These are phyloP conservation scores for Beauveria caledonica DNA, from an alignment of 2,329 filamentous ascomycete species.

Conservation along the genomic window DNA sequence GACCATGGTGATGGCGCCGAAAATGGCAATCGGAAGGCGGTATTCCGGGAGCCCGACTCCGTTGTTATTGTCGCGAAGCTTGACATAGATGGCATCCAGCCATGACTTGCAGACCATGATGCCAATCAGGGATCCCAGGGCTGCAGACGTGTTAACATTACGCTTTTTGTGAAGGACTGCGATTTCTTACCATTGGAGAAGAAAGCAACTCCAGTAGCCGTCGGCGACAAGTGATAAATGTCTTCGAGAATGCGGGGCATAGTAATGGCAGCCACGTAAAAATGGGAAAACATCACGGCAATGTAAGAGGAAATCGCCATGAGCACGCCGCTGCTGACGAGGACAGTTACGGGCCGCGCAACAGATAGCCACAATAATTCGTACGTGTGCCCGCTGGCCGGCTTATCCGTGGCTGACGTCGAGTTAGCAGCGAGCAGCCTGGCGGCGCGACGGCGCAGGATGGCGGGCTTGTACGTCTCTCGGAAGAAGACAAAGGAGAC, in stretches of 20 bases:
- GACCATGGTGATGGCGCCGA: conserved; percentile 23
- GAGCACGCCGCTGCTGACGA: conserved; percentile 42
- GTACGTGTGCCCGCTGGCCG: background rate
- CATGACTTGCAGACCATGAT: conserved; percentile 40
- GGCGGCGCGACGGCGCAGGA: conserved; percentile 34
- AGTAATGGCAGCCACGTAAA: conserved; percentile 45
- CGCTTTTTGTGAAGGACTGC: background rate
- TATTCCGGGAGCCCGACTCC: conserved; percentile 42
- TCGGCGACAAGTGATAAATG: conserved; percentile 40
- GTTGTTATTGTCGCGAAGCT: conserved; percentile 31
- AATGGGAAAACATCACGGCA: conserved; percentile 39
- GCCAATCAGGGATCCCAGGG: conserved; percentile 38
- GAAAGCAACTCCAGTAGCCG: conserved; percentile 43
- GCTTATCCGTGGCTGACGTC: background rate
- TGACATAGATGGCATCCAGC: conserved; percentile 46
- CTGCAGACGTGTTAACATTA: conserved; percentile 21
- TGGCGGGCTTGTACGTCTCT: conserved; percentile 52
- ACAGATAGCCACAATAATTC: background rate
- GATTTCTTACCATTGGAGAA: conserved; percentile 3
- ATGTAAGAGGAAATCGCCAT: conserved; percentile 37
- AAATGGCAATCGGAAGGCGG: conserved; percentile 43
- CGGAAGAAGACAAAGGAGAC: conserved; percentile 43
- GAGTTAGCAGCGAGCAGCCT: conserved; percentile 17
- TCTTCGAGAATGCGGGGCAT: conserved; percentile 39
- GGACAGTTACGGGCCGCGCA: conserved; percentile 36